Percentiles rank a stretch among this genome's conserved stretches.
phyloP scores from a whole-genome alignment of 2,329 filamentous ascomycete genomes.

The Cercospora berteroae region DNA sequence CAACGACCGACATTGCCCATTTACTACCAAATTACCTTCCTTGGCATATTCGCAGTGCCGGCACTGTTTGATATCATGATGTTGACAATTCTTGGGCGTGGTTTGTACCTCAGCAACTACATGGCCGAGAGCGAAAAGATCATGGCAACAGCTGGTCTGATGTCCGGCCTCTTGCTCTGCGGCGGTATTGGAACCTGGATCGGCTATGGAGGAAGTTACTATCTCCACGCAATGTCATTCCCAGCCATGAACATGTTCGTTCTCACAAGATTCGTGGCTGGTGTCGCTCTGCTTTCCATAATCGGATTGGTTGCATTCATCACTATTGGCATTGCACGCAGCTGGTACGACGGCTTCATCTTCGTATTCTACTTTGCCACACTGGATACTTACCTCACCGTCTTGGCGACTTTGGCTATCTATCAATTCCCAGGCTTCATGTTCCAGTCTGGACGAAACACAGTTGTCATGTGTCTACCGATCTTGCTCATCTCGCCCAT shows the following conservation, averaged over 20 bases:
- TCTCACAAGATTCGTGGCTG: constrained; percentile 49
- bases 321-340: constrained; percentile 47
- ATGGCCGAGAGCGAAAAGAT: constrained; percentile 53
- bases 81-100: constrained; percentile 58
- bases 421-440: constrained; percentile 53
- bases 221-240: constrained; percentile 58
- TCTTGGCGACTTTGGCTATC: constrained; percentile 51
- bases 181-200: constrained; percentile 64
- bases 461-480: constrained; percentile 7
- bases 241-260: constrained; percentile 57
- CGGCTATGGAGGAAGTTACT: constrained; percentile 62
- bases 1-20: not conserved
- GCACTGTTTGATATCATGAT: constrained; percentile 61
- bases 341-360: constrained; percentile 50
- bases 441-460: constrained; percentile 56
- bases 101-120: constrained; percentile 59
- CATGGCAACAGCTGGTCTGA: constrained; percentile 56
- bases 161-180: constrained; percentile 57
- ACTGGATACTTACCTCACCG: constrained; percentile 58
- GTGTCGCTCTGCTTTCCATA: constrained; percentile 50
- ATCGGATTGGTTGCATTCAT: constrained; percentile 46
- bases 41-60: constrained; percentile 57
- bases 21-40: constrained; percentile 12
- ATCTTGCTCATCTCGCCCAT: constrained; percentile 11
- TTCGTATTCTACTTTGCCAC: constrained; percentile 60